Evolutionary conservation across 2,329 filamentous ascomycete genomes (phyloP), one percentile per base, ranked within the genome.

Genomic region (Chrysoporthe deuterocubensis): DNA sequence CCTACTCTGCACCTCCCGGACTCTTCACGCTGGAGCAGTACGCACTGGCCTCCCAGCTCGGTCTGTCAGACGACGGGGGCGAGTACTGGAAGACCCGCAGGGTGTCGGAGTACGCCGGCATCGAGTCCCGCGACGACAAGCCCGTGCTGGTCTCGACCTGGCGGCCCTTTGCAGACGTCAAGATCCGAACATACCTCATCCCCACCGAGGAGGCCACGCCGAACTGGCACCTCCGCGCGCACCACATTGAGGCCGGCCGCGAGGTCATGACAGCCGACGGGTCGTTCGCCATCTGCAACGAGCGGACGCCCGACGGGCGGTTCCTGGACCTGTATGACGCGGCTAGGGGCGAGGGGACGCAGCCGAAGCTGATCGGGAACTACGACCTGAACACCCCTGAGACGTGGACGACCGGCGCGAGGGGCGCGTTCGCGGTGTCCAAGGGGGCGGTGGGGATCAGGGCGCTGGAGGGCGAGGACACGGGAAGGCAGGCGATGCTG

Each of bases 1-100:
- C 85, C 26, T 94, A 94, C 79, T 92, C 89, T 0, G 92, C 94
- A 0, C 91, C 92, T 0, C 92, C 91, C 0, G 92, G 92, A 0
- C 85, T 89, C 21, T 92, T 93, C 77, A 90, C 90, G 0, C 85
- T 94, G 1, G 91, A 93, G 76, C 91, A 93, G 74, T 92, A 90
- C 75, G 90, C 91, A 0, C 86, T 92, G 1, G 91, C 92, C 66
- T 92, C 89, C 4, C 90, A 92, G 73, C 84, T 95, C 2, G 91
- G 91, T 0, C 79, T 95, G 2, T 93, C 90, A 1, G 91, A 93
- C 72, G 92, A 94, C 76, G 89, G 85, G 26, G 92, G 91, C 46
- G 91, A 94, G 77, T 87, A 89, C 71, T 95, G 92, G 92, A 92
- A 93, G 77, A 88, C 91, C 67, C 84, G 92, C n/a, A 81, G 91